These are phyloP conservation scores for Nyssa sinensis DNA, from an alignment of 148 eudicot species.

Conservation along the genomic window DNA sequence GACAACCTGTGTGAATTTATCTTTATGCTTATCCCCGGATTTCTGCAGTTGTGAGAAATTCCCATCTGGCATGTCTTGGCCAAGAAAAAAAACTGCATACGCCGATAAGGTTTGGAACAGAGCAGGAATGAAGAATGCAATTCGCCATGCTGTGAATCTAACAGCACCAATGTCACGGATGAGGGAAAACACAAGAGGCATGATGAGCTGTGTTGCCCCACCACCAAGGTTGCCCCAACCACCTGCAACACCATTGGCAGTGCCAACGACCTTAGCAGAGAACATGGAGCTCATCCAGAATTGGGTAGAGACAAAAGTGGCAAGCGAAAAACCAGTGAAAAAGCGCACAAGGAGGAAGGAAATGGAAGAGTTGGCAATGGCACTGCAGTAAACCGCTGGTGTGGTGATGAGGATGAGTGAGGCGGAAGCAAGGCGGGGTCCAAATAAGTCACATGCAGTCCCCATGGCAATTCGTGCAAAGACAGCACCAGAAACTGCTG, in stretches of 20 bases:
- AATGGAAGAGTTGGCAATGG: slow-evolving; percentile 32
- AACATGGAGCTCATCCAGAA: slow-evolving; percentile 99
- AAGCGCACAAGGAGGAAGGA: slow-evolving; percentile 59
- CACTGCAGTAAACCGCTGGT: slow-evolving; percentile 58
- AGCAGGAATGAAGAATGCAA: slow-evolving; percentile 72
- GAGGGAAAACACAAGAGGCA: slow-evolving; percentile 64
- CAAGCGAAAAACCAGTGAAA: slow-evolving; percentile 77
- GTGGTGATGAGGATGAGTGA: slow-evolving; percentile 61
- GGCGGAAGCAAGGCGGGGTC: slow-evolving; percentile 77
- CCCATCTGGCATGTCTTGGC: slow-evolving; percentile 78
- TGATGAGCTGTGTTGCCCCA: slow-evolving; percentile 80
- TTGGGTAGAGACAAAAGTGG: slow-evolving; percentile 85
- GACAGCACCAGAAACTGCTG: slow-evolving; percentile 75
- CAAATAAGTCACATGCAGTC: slow-evolving; percentile 71
- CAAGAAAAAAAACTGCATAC: slow-evolving; percentile 48
- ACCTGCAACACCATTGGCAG: slow-evolving; percentile 71
- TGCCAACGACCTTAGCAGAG: slow-evolving; percentile 59
- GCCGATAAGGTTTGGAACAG: slow-evolving; percentile 62
- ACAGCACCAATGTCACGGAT: slow-evolving; percentile 39
- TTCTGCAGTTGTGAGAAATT: slow-evolving; percentile 44
- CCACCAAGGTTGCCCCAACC: slow-evolving; percentile 98
- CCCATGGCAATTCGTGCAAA: slow-evolving; percentile 81
- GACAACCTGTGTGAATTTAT: slow-evolving; percentile 33
- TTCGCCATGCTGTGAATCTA: slow-evolving; percentile 67
- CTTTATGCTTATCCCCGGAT: slow-evolving; percentile 54